These are phyloP conservation scores for Tolypocladium sp. DNA, from an alignment of 2,329 filamentous ascomycete species.

Conservation along the genomic window DNA sequence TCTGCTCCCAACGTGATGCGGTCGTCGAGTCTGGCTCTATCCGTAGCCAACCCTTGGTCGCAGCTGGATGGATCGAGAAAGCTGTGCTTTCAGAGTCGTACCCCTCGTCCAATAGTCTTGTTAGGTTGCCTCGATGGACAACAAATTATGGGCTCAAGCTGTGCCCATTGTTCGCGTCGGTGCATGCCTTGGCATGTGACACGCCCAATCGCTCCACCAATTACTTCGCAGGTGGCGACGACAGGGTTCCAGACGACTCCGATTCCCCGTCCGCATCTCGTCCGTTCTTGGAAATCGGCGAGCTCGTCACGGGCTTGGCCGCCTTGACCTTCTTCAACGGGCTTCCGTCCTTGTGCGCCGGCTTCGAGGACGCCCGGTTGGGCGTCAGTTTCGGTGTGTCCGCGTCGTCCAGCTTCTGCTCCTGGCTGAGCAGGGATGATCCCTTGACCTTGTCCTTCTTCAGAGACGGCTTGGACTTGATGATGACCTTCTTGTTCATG, in stretches of 20 bases:
- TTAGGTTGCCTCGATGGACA: background rate
- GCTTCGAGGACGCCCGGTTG: constrained; percentile 19
- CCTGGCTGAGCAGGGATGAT: constrained; percentile 39
- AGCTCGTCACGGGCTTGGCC: constrained; percentile 37
- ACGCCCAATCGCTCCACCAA: background rate
- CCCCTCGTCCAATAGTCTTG: background rate
- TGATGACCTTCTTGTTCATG: constrained; percentile 42
- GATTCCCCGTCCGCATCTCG: constrained; percentile 41
- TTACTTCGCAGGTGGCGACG: constrained; percentile 35
- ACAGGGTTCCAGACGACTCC: constrained; percentile 47
- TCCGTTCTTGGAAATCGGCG: constrained; percentile 40
- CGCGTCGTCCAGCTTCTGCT: constrained; percentile 29
- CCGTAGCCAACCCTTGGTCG: background rate
- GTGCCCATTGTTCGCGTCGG: background rate
- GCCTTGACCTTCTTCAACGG: constrained; percentile 34
- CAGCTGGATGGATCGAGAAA: background rate
- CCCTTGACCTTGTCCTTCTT: constrained; percentile 49
- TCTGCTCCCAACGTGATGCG: background rate
- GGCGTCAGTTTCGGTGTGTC: constrained; percentile 13
- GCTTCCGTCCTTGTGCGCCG: constrained; percentile 24
- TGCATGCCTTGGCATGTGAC: background rate
- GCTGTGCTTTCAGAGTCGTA: background rate
- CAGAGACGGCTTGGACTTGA: constrained; percentile 40
- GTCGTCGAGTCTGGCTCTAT: background rate
- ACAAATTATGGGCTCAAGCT: background rate